Evolutionary conservation across 2,329 filamentous ascomycete species (phyloP).

Genomic region (Arthrobotrys megalospora): DNA sequence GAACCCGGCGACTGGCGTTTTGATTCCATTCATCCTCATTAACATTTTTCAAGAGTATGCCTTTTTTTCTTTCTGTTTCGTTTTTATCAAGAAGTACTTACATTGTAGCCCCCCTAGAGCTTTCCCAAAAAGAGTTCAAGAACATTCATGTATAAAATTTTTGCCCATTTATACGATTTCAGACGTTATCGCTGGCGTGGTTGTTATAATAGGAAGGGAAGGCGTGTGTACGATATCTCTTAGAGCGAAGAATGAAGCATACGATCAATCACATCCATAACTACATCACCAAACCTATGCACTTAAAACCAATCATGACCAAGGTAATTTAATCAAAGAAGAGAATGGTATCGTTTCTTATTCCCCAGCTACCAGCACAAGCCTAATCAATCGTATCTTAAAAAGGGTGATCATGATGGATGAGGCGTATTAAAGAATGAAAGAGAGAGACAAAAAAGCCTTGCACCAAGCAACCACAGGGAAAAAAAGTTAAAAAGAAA

Average conservation of each 20-base stretch:
- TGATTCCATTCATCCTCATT: background rate
- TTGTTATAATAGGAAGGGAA: background rate
- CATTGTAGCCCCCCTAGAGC: too few relatives aligned
- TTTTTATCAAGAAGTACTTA: too few relatives aligned
- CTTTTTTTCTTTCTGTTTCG: too few relatives aligned
- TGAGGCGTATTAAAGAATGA: conserved; percentile 16
- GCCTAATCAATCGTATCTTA: conserved; percentile 4
- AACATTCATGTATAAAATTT: conserved; percentile 5
- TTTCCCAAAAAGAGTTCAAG: too few relatives aligned
- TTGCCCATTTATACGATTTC: background rate
- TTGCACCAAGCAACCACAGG: conserved; percentile 4
- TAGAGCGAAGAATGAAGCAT: conserved; percentile 3
- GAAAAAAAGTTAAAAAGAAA: background rate
- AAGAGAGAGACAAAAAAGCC: background rate
- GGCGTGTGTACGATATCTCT: background rate
- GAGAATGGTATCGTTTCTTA: conserved; percentile 23
- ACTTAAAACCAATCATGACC: background rate
- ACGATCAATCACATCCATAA: background rate
- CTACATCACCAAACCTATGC: too few relatives aligned
- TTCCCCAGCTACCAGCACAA: conserved; percentile 16
- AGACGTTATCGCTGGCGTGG: too few relatives aligned
- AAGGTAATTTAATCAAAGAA: background rate
- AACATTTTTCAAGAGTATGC: too few relatives aligned
- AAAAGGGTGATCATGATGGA: background rate
- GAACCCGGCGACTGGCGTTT: conserved; percentile 21